Evolutionary conservation across 176 grass and related monocot species (phyloP).

Genomic region (Oryza australiensis): DNA sequence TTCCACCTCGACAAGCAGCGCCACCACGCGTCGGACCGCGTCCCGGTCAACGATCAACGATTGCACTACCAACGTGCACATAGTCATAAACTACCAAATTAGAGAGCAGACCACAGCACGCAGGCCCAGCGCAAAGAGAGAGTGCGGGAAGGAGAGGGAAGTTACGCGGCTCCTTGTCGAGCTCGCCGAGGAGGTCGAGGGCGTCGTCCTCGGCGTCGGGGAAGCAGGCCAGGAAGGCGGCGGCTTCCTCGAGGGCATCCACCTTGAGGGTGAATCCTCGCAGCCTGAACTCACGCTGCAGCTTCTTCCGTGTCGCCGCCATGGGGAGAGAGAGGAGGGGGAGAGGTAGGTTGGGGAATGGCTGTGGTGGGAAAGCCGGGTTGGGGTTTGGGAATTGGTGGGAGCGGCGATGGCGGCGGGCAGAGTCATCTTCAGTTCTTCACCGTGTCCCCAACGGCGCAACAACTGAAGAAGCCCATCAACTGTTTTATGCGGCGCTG

Average conservation of each 20-base stretch:
- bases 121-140: background rate
- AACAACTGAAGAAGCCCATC: too few species aligned
- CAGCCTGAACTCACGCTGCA: slow-evolving; percentile 79
- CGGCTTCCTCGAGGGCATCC: slow-evolving; percentile 71
- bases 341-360: background rate
- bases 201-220: slow-evolving; percentile 78
- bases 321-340: slow-evolving; percentile 13
- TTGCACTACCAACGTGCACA: slow-evolving; percentile 45
- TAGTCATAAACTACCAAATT: background rate
- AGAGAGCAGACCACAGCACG: background rate
- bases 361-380: slow-evolving; percentile 31
- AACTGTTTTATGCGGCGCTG: too few species aligned
- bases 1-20: slow-evolving; percentile 65
- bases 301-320: slow-evolving; percentile 62
- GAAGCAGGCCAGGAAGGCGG: slow-evolving; percentile 69
- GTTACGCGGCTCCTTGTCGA: slow-evolving; percentile 71
- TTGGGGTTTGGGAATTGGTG: slow-evolving; percentile 7
- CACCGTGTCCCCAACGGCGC: too few species aligned
- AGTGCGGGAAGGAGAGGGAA: background rate
- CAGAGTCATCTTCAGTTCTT: too few species aligned
- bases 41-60: slow-evolving; percentile 81
- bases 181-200: slow-evolving; percentile 81
- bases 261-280: slow-evolving; percentile 93
- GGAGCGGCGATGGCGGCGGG: background rate
- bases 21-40: slow-evolving; percentile 63